These are phyloP conservation scores for Blastosporella zonata DNA, from an alignment of 1,284 basidiomycete species.

Conservation along the genomic window DNA sequence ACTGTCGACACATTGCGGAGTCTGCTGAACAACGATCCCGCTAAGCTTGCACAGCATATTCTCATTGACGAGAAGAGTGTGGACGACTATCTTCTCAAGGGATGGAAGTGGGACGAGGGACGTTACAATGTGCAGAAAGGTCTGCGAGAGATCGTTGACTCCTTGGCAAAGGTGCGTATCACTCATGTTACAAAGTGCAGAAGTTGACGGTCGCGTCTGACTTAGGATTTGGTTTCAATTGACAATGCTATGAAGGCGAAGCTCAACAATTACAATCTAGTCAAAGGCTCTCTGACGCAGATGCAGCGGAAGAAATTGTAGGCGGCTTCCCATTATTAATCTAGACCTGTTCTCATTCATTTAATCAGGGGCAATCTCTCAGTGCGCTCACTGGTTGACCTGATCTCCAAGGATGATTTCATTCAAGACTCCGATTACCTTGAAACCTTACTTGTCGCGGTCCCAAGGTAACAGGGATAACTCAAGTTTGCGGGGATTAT, in stretches of 20 bases:
- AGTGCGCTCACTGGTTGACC: slow-evolving; percentile 80
- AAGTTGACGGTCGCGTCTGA: not conserved
- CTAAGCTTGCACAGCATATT: slow-evolving; percentile 80
- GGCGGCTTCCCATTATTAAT: slow-evolving; percentile 27
- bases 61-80: slow-evolving; percentile 81
- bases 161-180: slow-evolving; percentile 70
- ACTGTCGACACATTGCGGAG: slow-evolving; percentile 93
- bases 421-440: slow-evolving; percentile 90
- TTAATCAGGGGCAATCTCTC: slow-evolving; percentile 85
- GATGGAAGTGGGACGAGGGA: slow-evolving; percentile 88
- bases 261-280: slow-evolving; percentile 88
- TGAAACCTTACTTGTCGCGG: slow-evolving; percentile 90
- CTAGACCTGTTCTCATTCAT: slow-evolving; percentile 14
- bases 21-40: slow-evolving; percentile 85
- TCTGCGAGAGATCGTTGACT: slow-evolving; percentile 79
- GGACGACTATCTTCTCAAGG: slow-evolving; percentile 76
- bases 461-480: slow-evolving; percentile 80
- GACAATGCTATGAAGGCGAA: slow-evolving; percentile 90
- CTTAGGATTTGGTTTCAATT: slow-evolving; percentile 85
- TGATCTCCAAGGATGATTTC: slow-evolving; percentile 84
- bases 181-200: slow-evolving; percentile 4
- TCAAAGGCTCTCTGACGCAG: slow-evolving; percentile 91
- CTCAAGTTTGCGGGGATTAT: slow-evolving; percentile 16
- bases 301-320: slow-evolving; percentile 95
- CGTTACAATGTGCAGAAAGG: slow-evolving; percentile 82